Conservation (phyloP, 129 eudicot species). For the Scalesia atractyloides region DNA sequence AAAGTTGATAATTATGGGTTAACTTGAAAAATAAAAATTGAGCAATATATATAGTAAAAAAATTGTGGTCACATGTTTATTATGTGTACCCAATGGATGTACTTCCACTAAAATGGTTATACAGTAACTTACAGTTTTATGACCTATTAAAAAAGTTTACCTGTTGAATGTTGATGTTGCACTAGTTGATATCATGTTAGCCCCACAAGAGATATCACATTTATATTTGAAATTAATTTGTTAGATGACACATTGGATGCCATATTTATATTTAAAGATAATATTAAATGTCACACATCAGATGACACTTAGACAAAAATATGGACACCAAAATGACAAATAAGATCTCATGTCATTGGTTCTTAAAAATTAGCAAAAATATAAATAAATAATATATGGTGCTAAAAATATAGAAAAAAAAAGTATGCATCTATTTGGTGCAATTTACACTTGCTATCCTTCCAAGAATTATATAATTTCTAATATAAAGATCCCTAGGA, state of each 20-base stretch:
- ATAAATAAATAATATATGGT: background rate
- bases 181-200: background rate
- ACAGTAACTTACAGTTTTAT: too few species aligned
- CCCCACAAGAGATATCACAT: background rate
- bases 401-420: background rate
- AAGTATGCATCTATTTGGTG: background rate
- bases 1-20: background rate
- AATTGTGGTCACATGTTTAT: too few species aligned
- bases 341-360: background rate
- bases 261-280: background rate
- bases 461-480: background rate
- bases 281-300: conserved; percentile 12
- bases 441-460: background rate
- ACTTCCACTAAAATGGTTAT: too few species aligned
- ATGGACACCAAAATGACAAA: background rate
- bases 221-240: background rate
- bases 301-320: conserved; percentile 5
- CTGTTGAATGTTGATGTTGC: background rate
- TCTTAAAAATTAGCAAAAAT: background rate
- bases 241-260: conserved; percentile 12
- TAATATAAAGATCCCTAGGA: background rate
- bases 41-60: too few species aligned
- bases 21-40: too few species aligned
- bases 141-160: too few species aligned
- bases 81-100: too few species aligned